phyloP scores from a whole-genome alignment of 257 asterid genomes.

The Petunia axillaris region DNA sequence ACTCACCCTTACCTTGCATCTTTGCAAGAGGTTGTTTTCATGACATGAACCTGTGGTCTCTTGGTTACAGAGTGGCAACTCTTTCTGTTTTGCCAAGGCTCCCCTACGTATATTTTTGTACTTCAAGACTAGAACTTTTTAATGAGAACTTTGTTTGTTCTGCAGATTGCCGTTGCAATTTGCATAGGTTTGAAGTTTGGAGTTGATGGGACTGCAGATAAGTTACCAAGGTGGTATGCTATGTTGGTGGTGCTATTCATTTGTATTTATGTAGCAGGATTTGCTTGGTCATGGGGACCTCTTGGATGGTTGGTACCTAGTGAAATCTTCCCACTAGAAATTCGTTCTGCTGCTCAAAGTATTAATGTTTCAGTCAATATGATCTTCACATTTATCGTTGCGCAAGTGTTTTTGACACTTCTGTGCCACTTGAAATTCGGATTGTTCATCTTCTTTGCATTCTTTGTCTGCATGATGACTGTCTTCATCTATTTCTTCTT shows the following conservation, averaged over 20 bases:
- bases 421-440: constrained; percentile 81
- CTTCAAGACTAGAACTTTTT: background rate
- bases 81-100: background rate
- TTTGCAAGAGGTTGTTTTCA: background rate
- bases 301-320: constrained; percentile 87
- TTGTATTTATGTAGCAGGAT: constrained; percentile 72
- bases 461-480: constrained; percentile 67
- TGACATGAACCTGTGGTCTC: no score
- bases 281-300: constrained; percentile 96
- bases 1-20: background rate
- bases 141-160: background rate
- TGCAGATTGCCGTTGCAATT: constrained; percentile 61
- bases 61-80: background rate
- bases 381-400: constrained; percentile 65
- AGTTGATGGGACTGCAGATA: constrained; percentile 48
- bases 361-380: constrained; percentile 75
- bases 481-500: constrained; percentile 56
- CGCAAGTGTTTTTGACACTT: constrained; percentile 68
- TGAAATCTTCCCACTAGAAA: constrained; percentile 81
- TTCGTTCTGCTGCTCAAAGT: constrained; percentile 84
- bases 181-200: constrained; percentile 70
- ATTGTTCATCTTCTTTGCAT: constrained; percentile 68
- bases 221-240: constrained; percentile 71
- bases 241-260: constrained; percentile 64
- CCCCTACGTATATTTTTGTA: background rate